These are phyloP conservation scores for Hypoxylon sp. DNA, from an alignment of 2,329 filamentous ascomycete genomes.

Conservation along the genomic window DNA sequence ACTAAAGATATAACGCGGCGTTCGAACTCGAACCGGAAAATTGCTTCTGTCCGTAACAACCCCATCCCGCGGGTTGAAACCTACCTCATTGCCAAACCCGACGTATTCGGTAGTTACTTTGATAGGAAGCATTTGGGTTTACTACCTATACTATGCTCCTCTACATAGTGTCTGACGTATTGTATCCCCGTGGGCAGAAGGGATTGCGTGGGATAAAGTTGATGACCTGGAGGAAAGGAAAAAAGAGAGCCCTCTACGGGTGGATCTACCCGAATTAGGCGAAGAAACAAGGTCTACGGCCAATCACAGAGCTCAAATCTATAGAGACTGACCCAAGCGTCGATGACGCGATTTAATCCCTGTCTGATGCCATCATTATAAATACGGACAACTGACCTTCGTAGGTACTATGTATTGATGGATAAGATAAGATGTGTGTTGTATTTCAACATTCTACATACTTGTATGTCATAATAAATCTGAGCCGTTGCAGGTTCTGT, in stretches of 20 bases:
- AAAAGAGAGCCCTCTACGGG: slow-evolving; percentile 4
- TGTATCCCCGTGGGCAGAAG: slow-evolving; percentile 11
- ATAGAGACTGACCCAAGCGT: slow-evolving; percentile 19
- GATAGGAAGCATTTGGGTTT: background rate
- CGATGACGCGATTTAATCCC: slow-evolving; percentile 35
- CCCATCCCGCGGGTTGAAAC: slow-evolving; percentile 13
- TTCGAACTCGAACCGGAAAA: slow-evolving; percentile 6
- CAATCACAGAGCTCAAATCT: slow-evolving; percentile 28
- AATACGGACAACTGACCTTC: too few relatives aligned
- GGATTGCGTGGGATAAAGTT: slow-evolving; percentile 4
- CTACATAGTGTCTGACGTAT: slow-evolving; percentile 12
- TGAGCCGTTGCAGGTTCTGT: background rate
- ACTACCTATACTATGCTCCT: too few relatives aligned
- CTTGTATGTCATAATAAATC: slow-evolving; percentile 16
- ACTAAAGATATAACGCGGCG: slow-evolving; percentile 12
- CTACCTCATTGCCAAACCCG: background rate
- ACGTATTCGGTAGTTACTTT: slow-evolving; percentile 18
- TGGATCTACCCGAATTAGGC: slow-evolving; percentile 33
- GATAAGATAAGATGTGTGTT: too few relatives aligned
- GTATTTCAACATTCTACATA: slow-evolving; percentile 9
- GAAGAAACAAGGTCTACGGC: slow-evolving; percentile 17
- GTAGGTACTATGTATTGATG: too few relatives aligned
- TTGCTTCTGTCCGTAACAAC: slow-evolving; percentile 10
- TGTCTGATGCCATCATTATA: slow-evolving; percentile 37
- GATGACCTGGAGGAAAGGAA: background rate